phyloP scores from a whole-genome alignment of 192 early-diverging fungal genomes.

The Radiomyces spectabilis region DNA sequence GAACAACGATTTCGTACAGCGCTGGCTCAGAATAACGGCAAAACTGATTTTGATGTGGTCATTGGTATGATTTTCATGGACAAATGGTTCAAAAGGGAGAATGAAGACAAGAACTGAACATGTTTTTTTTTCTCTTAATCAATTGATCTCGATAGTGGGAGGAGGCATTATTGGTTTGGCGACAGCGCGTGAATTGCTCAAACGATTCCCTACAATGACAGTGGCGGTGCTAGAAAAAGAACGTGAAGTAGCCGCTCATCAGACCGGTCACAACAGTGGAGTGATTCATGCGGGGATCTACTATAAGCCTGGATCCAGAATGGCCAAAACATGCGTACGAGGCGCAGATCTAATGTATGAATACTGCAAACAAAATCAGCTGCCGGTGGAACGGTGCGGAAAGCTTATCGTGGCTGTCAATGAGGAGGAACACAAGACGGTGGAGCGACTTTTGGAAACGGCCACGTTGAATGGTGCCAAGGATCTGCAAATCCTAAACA shows the following conservation, averaged over 20 bases:
- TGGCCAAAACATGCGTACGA: constrained; percentile 35
- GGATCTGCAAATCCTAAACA: constrained; percentile 19
- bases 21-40: neutral
- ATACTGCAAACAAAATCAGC: constrained; percentile 28
- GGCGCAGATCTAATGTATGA: constrained; percentile 42
- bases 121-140: neutral
- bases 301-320: constrained; percentile 22
- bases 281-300: constrained; percentile 29
- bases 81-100: neutral
- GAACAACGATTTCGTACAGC: constrained; percentile 12
- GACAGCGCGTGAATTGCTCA: constrained; percentile 25
- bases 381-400: constrained; percentile 34
- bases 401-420: constrained; percentile 43
- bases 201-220: constrained; percentile 16
- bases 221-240: constrained; percentile 25
- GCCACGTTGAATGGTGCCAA: constrained; percentile 24
- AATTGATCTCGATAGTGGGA: too few species aligned
- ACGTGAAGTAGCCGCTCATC: constrained; percentile 22
- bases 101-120: neutral
- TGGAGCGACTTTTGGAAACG: constrained; percentile 23
- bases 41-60: constrained; percentile 23
- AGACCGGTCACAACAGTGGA: constrained; percentile 27
- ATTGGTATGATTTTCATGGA: too few species aligned
- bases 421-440: constrained; percentile 21
- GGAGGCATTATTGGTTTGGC: constrained; percentile 29